Evolutionary conservation across 257 asterid genomes (phyloP).

Genomic region (Solanum arcanum): DNA sequence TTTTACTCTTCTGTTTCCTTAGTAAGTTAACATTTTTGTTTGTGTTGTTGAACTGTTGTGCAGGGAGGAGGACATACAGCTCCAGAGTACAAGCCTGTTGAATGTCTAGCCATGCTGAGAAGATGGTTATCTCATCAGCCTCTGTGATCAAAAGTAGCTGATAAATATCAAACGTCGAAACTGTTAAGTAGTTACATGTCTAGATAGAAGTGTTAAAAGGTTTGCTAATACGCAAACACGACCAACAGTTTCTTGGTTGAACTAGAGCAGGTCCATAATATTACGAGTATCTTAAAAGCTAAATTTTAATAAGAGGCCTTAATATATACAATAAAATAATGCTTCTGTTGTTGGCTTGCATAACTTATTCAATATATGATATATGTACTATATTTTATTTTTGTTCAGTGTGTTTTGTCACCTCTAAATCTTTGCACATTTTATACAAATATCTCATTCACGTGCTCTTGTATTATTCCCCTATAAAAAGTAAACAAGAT

Average conservation of each 20-base stretch:
- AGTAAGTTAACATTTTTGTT: neutral
- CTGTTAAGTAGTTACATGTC: neutral
- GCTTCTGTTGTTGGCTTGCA: neutral
- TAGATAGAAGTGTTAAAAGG: neutral
- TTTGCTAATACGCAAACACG: neutral
- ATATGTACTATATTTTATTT: neutral
- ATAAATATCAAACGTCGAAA: neutral
- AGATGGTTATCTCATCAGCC: slow-evolving; percentile 20
- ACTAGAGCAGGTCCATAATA: neutral
- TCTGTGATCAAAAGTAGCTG: neutral
- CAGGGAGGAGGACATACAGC: slow-evolving; percentile 32
- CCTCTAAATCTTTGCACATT: neutral
- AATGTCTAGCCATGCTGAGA: slow-evolving; percentile 16
- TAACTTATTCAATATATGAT: too few relatives aligned
- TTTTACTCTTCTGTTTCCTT: neutral
- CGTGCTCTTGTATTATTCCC: neutral
- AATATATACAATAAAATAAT: neutral
- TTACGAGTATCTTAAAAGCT: neutral
- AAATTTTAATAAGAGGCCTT: neutral
- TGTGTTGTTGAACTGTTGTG: neutral
- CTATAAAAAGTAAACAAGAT: neutral
- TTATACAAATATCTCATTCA: neutral
- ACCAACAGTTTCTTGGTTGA: neutral
- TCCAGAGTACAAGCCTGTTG: slow-evolving; percentile 17
- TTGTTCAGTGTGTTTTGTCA: neutral